Base-by-base conservation (phyloP, 2,329 filamentous ascomycete species). In the Ceratocystis diversiconidia region DNA sequence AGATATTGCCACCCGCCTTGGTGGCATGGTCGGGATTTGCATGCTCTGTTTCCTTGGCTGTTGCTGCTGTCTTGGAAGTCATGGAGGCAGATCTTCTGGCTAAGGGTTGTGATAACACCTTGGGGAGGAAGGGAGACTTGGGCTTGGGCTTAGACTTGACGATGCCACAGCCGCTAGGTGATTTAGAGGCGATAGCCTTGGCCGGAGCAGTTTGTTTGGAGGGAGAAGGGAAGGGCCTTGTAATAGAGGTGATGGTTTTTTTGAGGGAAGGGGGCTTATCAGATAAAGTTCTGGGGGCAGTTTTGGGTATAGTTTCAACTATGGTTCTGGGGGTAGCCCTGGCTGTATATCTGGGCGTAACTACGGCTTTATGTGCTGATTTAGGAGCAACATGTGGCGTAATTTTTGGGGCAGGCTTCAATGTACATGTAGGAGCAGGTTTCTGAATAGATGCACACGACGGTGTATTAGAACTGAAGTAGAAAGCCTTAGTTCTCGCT, bases 1-100 rank as follows among this genome's bases (percentile, higher is more conserved):
- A 82, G 0, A 82, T 75, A 66, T 82, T 83, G 15, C 65, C 68
- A 8, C 59, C 62, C 7, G 43, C 44, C 61, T 28, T 65, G 19
- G 8, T 32, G 55, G 65, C 62, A 63, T 22, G 17, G 1, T 15
- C 50, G 65, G 36, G 68, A 46, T 61, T 15, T 59, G 12, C 48
- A 48, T 3, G 48, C 17, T 61, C 64, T 28, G 30, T 50, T 62
- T 28, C 32, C 64, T 4, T 62, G 4, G 19, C 36, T 28, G 22
- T n/a, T 6, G 32, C 30, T 25, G 36, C 25, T 62, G 36, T 46
- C 8, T 30, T 62, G 19, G n/a, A 44, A 41, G 32, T 17, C 60
- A 62, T 62, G 36, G 36, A 28, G 7, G 36, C 12, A 17, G 36
- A 62, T 22, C 36, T 41, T 41, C 2, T 22, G 36, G 36, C 15